Evolutionary conservation across 2,329 filamentous ascomycete genomes (phyloP), one percentile per base, ranked within the genome.

Genomic region (Falciphora oryzae): DNA sequence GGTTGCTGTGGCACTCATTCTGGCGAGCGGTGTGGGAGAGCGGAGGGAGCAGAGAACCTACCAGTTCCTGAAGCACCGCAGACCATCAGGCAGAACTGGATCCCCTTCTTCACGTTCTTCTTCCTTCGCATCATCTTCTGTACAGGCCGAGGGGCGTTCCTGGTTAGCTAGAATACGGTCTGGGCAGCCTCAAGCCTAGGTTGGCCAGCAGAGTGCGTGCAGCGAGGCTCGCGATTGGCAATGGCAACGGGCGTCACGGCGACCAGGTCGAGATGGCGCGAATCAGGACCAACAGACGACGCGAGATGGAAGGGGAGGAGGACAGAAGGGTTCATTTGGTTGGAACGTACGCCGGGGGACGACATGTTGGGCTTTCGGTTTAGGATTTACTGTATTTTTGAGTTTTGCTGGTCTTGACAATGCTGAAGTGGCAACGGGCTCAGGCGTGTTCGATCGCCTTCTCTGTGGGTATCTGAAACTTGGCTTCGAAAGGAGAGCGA

Each of bases 51-150:
- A 68, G 65, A 66, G 66, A 66, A 81, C 85, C 75, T 88, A 97
- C 93, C 95, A 80, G 95, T 98, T 80, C 95, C 95, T 73, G 94
- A 98, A 77, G 95, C 95, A 83, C 95, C 95, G 78, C 95, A 98
- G 75, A 99, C 95, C 95, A 99, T 99, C 87, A 99, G 82, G 80
- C 93, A 98, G 85, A 99, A 99, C 85, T 99, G 95, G 77, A 99
- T 98, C 77, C 95, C 95, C 88, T 97, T 97, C 91, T 97, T 97
- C 83, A 99, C 94, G 87, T 99, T 98, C 91, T 99, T 99, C 94
- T 99, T 99, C 81, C 92, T 90, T 82, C 95, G 93, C 78, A 97
- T 93, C 91, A 97, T 95, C 81, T 96, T 92, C 88, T 92, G 79
- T 29, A 2, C 68, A 73, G 62, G 35, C 65, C 63, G n/a, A 60